A percentile compares a stretch with the other conserved stretches of the same genome.
phyloP scores from a whole-genome alignment of 352 stramenopile species.

The Globisporangium okanoganense region DNA sequence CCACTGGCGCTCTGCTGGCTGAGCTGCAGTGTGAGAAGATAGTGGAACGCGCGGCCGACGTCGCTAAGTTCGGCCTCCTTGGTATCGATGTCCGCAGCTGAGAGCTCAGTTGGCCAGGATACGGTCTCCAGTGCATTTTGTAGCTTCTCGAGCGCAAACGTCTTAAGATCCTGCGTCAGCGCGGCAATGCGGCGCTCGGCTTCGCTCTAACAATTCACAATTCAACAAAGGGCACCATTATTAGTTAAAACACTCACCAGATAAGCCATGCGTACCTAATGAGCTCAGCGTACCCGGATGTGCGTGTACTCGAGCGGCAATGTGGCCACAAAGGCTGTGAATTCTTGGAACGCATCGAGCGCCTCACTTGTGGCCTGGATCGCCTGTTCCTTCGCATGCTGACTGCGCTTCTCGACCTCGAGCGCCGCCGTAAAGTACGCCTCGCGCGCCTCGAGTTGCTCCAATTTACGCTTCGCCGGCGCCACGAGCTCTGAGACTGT shows the following conservation, averaged over 20 bases:
- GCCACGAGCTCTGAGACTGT: slow-evolving; percentile 35
- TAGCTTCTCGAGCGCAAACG: slow-evolving; percentile 52
- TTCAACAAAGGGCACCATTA: not conserved
- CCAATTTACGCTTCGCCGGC: slow-evolving; percentile 26
- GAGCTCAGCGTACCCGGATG: slow-evolving; percentile 32
- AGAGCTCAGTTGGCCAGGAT: slow-evolving; percentile 41
- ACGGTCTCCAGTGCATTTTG: slow-evolving; percentile 36
- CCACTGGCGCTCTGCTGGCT: slow-evolving; percentile 28
- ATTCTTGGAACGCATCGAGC: slow-evolving; percentile 37
- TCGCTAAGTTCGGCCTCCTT: slow-evolving; percentile 29
- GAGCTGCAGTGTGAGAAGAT: slow-evolving; percentile 56
- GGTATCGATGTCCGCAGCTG: slow-evolving; percentile 24
- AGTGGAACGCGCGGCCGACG: slow-evolving; percentile 41
- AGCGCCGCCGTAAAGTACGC: slow-evolving; percentile 44
- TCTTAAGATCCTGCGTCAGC: slow-evolving; percentile 45
- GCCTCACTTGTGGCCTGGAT: slow-evolving; percentile 37
- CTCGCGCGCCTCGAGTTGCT: slow-evolving; percentile 33
- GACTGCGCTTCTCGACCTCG: slow-evolving; percentile 50
- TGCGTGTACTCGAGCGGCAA: slow-evolving; percentile 40
- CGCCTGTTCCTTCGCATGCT: slow-evolving; percentile 32
- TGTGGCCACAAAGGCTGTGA: slow-evolving; percentile 31
- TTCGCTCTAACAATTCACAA: slow-evolving; percentile 28
- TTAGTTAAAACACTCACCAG: not conserved
- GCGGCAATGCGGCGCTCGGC: slow-evolving; percentile 36
- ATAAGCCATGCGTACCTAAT: not conserved